phyloP scores from a whole-genome alignment of 2,329 filamentous ascomycete species.

The Anisogramma anomala region DNA sequence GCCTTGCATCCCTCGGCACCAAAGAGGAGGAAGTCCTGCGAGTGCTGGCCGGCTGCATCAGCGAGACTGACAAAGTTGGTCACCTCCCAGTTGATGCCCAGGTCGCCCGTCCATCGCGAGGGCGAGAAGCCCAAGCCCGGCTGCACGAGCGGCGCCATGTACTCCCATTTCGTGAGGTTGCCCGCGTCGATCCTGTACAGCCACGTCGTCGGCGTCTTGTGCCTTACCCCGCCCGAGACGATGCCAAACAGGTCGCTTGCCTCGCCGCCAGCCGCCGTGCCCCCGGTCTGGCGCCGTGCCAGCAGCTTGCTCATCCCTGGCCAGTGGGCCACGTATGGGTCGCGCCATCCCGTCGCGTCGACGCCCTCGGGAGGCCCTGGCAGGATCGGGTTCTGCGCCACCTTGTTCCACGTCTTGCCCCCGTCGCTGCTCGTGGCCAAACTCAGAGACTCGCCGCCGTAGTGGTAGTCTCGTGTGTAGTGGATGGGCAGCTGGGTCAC shows the following conservation, averaged over 20 bases:
- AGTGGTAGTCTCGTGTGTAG: constrained; percentile 28
- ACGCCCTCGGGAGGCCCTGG: constrained; percentile 20
- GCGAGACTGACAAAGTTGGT: constrained; percentile 33
- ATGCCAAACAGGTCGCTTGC: constrained; percentile 30
- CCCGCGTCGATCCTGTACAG: constrained; percentile 31
- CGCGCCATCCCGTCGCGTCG: constrained; percentile 23
- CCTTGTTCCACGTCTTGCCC: constrained; percentile 25
- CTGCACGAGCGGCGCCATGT: constrained; percentile 27
- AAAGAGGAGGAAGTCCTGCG: constrained; percentile 32
- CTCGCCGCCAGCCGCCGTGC: neutral
- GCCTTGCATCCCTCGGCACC: constrained; percentile 30
- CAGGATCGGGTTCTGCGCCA: constrained; percentile 22
- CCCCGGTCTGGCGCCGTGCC: constrained; percentile 13
- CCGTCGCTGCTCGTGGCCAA: constrained; percentile 28
- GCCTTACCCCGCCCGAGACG: constrained; percentile 34
- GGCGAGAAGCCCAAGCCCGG: constrained; percentile 14
- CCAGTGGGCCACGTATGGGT: constrained; percentile 24
- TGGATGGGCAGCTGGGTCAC: constrained; percentile 25
- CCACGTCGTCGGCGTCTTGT: constrained; percentile 32
- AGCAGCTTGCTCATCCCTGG: constrained; percentile 17
- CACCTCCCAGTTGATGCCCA: constrained; percentile 41
- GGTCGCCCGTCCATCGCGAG: constrained; percentile 36
- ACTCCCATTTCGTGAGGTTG: constrained; percentile 33
- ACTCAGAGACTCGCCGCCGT: constrained; percentile 29
- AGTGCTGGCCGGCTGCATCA: constrained; percentile 18